Percentiles rank a stretch among this genome's conserved stretches.
Conservation (phyloP, 2,329 filamentous ascomycete species). For the Penicillium sp. region DNA sequence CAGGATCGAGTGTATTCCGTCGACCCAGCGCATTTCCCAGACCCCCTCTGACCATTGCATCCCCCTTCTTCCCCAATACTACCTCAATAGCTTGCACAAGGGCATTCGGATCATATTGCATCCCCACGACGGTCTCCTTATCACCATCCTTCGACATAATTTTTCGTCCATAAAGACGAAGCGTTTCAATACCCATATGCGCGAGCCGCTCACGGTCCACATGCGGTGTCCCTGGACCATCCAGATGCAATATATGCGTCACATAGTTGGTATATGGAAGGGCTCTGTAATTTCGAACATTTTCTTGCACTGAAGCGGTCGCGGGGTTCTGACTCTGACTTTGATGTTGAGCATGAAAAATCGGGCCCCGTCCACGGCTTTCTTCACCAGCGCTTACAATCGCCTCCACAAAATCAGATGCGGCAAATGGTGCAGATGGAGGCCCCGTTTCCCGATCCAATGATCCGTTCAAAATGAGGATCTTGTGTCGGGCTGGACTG, state of each 20-base stretch:
- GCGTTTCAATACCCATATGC: conserved; percentile 70
- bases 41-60: conserved; percentile 47
- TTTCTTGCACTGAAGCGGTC: conserved; percentile 13
- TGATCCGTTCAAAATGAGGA: conserved; percentile 80
- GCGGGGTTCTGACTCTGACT: conserved; percentile 1
- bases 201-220: conserved; percentile 67
- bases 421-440: conserved; percentile 62
- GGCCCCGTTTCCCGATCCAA: conserved; percentile 86
- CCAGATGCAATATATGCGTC: conserved; percentile 79
- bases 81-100: conserved; percentile 73
- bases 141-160: conserved; percentile 43
- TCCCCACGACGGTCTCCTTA: conserved; percentile 52
- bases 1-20: conserved; percentile 57
- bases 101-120: conserved; percentile 73
- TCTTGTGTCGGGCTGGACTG: conserved; percentile 62
- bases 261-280: conserved; percentile 67
- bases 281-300: conserved; percentile 11
- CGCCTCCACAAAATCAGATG: conserved; percentile 77
- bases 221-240: conserved; percentile 66
- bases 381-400: conserved; percentile 73
- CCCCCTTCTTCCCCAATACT: conserved; percentile 67
- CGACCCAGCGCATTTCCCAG: conserved; percentile 49
- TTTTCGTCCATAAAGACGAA: conserved; percentile 72
- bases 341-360: conserved; percentile 5
- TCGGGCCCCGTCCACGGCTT: conserved; percentile 53